These are phyloP conservation scores for Tolypocladium capitatum DNA, from an alignment of 2,329 filamentous ascomycete genomes.

Conservation along the genomic window DNA sequence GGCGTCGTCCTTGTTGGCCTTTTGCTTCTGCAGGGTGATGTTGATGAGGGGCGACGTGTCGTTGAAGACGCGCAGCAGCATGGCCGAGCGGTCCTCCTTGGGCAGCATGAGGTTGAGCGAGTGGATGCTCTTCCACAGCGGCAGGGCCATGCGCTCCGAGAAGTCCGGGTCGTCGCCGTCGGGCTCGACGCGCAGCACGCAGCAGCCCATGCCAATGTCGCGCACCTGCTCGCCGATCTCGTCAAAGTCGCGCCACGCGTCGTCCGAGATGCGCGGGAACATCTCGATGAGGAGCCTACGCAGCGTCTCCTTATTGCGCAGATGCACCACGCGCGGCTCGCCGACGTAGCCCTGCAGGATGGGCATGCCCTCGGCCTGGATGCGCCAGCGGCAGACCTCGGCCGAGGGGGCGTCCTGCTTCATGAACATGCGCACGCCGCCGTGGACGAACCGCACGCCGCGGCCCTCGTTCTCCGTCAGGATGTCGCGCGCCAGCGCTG, in stretches of 20 bases:
- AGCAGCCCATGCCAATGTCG: slow-evolving; percentile 80
- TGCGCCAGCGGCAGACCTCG: slow-evolving; percentile 83
- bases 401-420: slow-evolving; percentile 86
- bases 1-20: slow-evolving; percentile 12
- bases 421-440: slow-evolving; percentile 97
- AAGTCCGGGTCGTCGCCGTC: slow-evolving; percentile 48
- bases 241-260: slow-evolving; percentile 61
- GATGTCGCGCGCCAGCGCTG: slow-evolving; percentile 70
- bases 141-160: slow-evolving; percentile 71
- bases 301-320: slow-evolving; percentile 69
- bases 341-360: slow-evolving; percentile 88
- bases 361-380: slow-evolving; percentile 86
- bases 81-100: slow-evolving; percentile 88
- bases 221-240: slow-evolving; percentile 79
- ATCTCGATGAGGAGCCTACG: slow-evolving; percentile 80
- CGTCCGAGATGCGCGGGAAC: slow-evolving; percentile 78
- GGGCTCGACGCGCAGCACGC: slow-evolving; percentile 72
- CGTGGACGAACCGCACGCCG: slow-evolving; percentile 91
- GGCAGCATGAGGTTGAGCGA: slow-evolving; percentile 95
- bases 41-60: slow-evolving; percentile 77
- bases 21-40: slow-evolving; percentile 39
- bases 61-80: slow-evolving; percentile 84
- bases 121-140: slow-evolving; percentile 85
- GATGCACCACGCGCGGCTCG: slow-evolving; percentile 57
- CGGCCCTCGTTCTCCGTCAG: slow-evolving; percentile 77